phyloP scores from a whole-genome alignment of 1,284 basidiomycete genomes.

The Tilletia caries region DNA sequence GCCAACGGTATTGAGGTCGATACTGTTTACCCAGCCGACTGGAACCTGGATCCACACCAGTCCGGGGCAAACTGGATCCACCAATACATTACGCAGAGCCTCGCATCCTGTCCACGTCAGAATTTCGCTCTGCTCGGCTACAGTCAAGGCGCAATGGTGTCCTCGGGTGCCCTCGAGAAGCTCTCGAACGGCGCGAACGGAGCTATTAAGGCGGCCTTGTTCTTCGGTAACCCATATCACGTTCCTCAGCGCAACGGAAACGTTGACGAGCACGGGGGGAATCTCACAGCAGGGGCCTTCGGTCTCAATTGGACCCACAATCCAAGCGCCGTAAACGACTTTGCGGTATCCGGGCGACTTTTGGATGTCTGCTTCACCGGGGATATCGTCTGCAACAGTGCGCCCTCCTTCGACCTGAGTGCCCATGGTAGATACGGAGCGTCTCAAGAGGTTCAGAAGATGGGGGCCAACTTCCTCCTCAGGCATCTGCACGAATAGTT shows the following conservation, averaged over 20 bases:
- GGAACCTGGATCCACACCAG: not conserved
- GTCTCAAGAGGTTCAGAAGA: not conserved
- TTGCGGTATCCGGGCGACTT: not conserved
- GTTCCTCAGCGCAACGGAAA: not conserved
- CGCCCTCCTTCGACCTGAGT: not conserved
- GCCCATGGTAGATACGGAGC: not conserved
- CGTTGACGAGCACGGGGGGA: not conserved
- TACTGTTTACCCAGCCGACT: not conserved
- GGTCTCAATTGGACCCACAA: not conserved
- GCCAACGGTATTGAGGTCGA: not conserved
- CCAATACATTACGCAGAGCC: not conserved
- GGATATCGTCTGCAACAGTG: not conserved
- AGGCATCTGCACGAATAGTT: not conserved
- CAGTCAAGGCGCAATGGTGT: not conserved
- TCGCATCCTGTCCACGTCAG: not conserved
- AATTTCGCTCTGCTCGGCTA: conserved; percentile 1
- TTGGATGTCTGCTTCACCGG: not conserved
- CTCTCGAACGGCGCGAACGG: not conserved
- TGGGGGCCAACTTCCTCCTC: not conserved
- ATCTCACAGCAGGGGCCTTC: not conserved
- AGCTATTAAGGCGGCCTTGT: not conserved
- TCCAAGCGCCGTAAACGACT: not conserved
- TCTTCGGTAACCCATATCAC: not conserved
- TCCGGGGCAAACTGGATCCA: not conserved
- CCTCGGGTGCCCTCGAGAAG: not conserved